Percentiles rank a stretch among this genome's conserved stretches.
Evolutionary conservation across 805 yeast species (phyloP).

Genomic region (Lachancea thermotolerans): DNA sequence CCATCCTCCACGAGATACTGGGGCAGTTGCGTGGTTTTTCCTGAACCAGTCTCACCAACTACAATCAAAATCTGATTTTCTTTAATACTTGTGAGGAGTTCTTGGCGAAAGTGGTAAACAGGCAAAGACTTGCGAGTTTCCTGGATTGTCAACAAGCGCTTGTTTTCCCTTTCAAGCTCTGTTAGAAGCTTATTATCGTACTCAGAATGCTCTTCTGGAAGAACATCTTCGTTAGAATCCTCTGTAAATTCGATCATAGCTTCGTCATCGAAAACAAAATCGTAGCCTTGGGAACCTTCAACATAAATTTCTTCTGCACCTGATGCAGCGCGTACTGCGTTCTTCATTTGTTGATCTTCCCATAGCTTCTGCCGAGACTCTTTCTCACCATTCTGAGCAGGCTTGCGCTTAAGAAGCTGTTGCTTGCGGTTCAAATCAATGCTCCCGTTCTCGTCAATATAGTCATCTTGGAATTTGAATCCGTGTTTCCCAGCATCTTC

Average conservation of each 20-base stretch:
- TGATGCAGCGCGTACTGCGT: conserved; percentile 17
- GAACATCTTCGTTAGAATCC: conserved; percentile 19
- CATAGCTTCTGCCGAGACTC: conserved; percentile 31
- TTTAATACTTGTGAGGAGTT: conserved; percentile 52
- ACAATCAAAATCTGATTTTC: conserved; percentile 63
- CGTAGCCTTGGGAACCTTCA: conserved; percentile 42
- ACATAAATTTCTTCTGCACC: conserved; percentile 24
- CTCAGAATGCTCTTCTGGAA: conserved; percentile 28
- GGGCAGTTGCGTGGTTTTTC: conserved; percentile 90
- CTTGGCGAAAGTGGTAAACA: conserved; percentile 56
- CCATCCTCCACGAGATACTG: conserved; percentile 84
- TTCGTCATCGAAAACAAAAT: conserved; percentile 66
- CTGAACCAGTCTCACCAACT: conserved; percentile 90
- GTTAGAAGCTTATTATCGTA: conserved; percentile 19
- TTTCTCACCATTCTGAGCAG: conserved; percentile 11
- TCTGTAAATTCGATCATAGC: conserved; percentile 50
- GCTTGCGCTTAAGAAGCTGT: conserved; percentile 39
- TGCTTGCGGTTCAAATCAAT: conserved; percentile 50
- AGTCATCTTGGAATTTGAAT: conserved; percentile 53
- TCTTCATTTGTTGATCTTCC: conserved; percentile 30
- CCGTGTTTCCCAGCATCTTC: conserved; percentile 30
- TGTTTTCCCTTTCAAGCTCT: conserved; percentile 24
- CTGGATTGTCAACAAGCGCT: conserved; percentile 31
- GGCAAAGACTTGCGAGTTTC: conserved; percentile 65
- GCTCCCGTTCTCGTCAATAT: conserved; percentile 44